Evolutionary conservation across 805 yeast species (phyloP).

Genomic region (Kodamaea laetipori): DNA sequence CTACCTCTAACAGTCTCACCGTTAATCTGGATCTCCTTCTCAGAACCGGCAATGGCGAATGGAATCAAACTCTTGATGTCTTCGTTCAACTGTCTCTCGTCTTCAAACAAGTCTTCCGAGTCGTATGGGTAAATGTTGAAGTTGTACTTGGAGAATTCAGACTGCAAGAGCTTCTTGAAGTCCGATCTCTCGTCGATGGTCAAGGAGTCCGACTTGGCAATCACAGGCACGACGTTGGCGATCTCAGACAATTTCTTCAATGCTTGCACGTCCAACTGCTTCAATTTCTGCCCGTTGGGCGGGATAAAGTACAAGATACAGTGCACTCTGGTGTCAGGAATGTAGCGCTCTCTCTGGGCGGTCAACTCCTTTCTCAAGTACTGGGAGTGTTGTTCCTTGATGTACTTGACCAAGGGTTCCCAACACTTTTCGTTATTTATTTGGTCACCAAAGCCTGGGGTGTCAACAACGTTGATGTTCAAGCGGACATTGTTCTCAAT

Average conservation of each 20-base stretch:
- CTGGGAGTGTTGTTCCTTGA: conserved; percentile 91
- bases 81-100: conserved; percentile 70
- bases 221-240: conserved; percentile 91
- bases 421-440: conserved; percentile 93
- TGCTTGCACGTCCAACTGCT: conserved; percentile 78
- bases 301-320: conserved; percentile 88
- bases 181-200: conserved; percentile 81
- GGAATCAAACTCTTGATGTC: conserved; percentile 79
- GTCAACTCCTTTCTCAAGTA: conserved; percentile 92
- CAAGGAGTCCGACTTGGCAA: conserved; percentile 89
- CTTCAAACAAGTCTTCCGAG: conserved; percentile 64
- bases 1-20: conserved; percentile 88
- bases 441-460: conserved; percentile 98
- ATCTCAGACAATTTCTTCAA: conserved; percentile 83
- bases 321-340: conserved; percentile 89
- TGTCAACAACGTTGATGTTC: conserved; percentile 86
- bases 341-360: conserved; percentile 83
- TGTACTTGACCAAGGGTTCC: conserved; percentile 93
- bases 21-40: conserved; percentile 68
- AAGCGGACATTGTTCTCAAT: conserved; percentile 86
- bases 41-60: conserved; percentile 93
- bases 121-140: conserved; percentile 86
- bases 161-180: conserved; percentile 75
- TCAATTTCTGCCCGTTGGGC: conserved; percentile 86
- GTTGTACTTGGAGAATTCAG: conserved; percentile 70